Evolutionary conservation across 805 yeast species (phyloP), one percentile per base, ranked within the genome.

Genomic region (Huiozyma naganishii): DNA sequence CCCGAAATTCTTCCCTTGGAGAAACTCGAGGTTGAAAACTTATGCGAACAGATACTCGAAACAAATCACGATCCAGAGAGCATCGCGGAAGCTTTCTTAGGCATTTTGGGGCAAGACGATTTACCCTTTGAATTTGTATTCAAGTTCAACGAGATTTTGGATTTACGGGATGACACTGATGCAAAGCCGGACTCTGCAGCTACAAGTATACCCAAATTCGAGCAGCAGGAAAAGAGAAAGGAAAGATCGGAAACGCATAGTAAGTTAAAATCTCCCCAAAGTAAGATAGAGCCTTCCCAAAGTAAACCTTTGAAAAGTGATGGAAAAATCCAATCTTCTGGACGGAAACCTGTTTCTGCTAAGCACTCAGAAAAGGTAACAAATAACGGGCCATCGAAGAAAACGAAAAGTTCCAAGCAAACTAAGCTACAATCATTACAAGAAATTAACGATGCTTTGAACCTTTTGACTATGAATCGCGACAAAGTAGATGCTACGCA

Each of bases 371-470:
- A 39, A 30, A 8, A 11, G 33, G 33, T 30, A 11, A 11, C 33
- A 30, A 30, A 8, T 11, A 30, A 8, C 9, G 33, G 33, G n/a
- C 9, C 33, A 9, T 3, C 9, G 9, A 11, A 8, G 9, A 30
- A 30, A 11, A 30, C 33, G 3, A 11, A 30, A 9, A 29, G 42
- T 23, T n/a, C 58, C 51, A 64, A 51, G 50, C 62, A 43, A 52
- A 70, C 65, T 48, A 77, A 73, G 53, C 58, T 79, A 6, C 79
- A 75, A 35, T 72, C 76, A 27, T 58, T 83, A 43, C 69, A 76
- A 40, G 90, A 83, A 46, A 71, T 83, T 6, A 88, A 83, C 46
- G 75, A 77, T 1, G 79, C 79, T 0, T 62, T 83, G 37, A 63
- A 68, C 48, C 72, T 76, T 45, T 56, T 79, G 51, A 80, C 83